Percentiles rank a stretch among this genome's conserved stretches.
These are phyloP conservation scores for Arachnopeziza araneosa DNA, from an alignment of 2,329 filamentous ascomycete genomes.

Conservation along the genomic window DNA sequence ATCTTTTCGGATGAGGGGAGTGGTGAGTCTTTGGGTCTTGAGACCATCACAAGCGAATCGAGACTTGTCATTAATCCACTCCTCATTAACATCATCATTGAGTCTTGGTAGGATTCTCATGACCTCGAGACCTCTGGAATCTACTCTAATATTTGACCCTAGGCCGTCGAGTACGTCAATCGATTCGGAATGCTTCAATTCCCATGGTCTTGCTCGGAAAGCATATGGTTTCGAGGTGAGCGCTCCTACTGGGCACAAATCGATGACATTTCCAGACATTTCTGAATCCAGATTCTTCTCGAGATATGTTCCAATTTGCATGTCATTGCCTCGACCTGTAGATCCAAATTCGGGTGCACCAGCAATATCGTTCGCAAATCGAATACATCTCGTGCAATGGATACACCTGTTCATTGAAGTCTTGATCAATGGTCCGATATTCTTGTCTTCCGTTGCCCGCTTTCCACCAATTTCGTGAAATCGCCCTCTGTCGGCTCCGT, in stretches of 20 bases:
- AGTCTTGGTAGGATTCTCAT: slow-evolving; percentile 90
- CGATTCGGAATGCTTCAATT: slow-evolving; percentile 91
- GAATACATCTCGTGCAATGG: slow-evolving; percentile 95
- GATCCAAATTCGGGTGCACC: slow-evolving; percentile 94
- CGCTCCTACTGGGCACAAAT: slow-evolving; percentile 94
- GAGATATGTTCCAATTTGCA: slow-evolving; percentile 97
- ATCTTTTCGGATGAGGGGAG: slow-evolving; percentile 80
- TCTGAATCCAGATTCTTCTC: slow-evolving; percentile 92
- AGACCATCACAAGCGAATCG: slow-evolving; percentile 94
- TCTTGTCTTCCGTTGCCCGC: slow-evolving; percentile 98
- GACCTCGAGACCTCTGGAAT: slow-evolving; percentile 88
- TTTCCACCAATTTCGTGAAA: slow-evolving; percentile 97
- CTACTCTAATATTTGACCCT: slow-evolving; percentile 90
- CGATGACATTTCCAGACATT: slow-evolving; percentile 94
- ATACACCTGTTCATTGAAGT: slow-evolving; percentile 99
- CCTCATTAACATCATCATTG: slow-evolving; percentile 97
- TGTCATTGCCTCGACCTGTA: slow-evolving; percentile 89
- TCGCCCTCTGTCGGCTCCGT: slow-evolving; percentile 89
- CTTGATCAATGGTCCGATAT: slow-evolving; percentile 96
- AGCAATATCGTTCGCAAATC: slow-evolving; percentile 95
- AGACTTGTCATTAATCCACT: slow-evolving; percentile 99
- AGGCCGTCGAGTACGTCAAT: slow-evolving; percentile 91
- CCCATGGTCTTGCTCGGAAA: slow-evolving; percentile 95
- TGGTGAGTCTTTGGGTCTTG: slow-evolving; percentile 92
- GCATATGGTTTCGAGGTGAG: slow-evolving; percentile 97